Evolutionary conservation across 768 basidiomycete species (phyloP).

Genomic region (Kwoniella sp.): DNA sequence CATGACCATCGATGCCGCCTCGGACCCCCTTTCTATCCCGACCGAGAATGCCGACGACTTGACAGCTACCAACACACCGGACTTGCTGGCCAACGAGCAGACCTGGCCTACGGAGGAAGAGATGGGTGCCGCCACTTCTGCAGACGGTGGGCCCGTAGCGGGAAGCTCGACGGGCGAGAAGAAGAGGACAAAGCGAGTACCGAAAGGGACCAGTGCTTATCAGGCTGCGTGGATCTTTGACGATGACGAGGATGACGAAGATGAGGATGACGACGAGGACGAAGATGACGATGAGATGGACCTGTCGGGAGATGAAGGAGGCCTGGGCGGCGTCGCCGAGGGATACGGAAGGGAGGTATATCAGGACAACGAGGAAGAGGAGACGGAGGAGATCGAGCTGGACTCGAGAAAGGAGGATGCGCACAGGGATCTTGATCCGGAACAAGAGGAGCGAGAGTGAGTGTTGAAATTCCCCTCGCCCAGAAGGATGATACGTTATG

Average conservation of each 20-base stretch:
- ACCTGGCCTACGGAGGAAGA: conserved; percentile 99
- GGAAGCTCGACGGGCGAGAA: conserved; percentile 64
- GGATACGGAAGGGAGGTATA: conserved; percentile 36
- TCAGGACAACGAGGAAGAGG: conserved; percentile 51
- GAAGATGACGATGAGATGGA: conserved; percentile 59
- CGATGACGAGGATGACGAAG: conserved; percentile 69
- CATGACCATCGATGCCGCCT: conserved; percentile 57
- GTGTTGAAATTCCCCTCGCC: conserved; percentile 47
- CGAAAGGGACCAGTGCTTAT: conserved; percentile 94
- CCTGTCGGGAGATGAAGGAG: conserved; percentile 48
- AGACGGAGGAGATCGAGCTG: conserved; percentile 64
- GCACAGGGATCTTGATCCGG: conserved; percentile 62
- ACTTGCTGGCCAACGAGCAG: conserved; percentile 90
- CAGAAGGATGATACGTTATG: no score
- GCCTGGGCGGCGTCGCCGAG: conserved; percentile 40
- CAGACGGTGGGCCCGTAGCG: conserved; percentile 60
- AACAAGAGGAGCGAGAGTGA: conserved; percentile 85
- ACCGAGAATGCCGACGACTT: conserved; percentile 75
- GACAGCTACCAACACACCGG: conserved; percentile 81
- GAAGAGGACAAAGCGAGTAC: conserved; percentile 76
- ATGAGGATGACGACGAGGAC: conserved; percentile 60
- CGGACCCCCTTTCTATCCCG: conserved; percentile 66
- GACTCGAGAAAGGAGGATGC: conserved; percentile 60
- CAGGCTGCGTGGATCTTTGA: conserved; percentile 97
- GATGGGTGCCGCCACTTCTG: conserved; percentile 64